Base-by-base conservation (phyloP, 805 yeast genomes). In the Cyberlindnera amylophila region DNA sequence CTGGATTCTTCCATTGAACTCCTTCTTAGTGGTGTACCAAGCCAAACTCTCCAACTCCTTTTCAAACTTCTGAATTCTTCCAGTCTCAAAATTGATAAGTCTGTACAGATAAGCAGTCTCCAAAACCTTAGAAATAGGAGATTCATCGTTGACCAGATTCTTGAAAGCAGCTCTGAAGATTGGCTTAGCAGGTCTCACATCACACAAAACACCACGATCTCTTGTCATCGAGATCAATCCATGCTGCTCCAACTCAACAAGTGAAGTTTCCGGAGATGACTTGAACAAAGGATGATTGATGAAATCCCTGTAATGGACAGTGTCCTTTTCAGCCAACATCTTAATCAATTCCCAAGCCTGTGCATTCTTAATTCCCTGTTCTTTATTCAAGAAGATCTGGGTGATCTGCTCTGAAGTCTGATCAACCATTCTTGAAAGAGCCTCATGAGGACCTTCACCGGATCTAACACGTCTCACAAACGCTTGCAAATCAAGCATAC, bases 401-500 rank as follows among this genome's bases (percentile, higher is more conserved):
- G 91, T 79, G 15, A 91, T 77, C 58, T 91, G 97, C 54, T 87
- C 90, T 5, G 91, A 81, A 0, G 96, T 81, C 62, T 89, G 96
- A 19, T 71, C 72, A 5, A 88, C 75, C 83, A 93, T 86, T 50
- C 87, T 90, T 2, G 72, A 64, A 34, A 88, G 65, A 0, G 98
- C 97, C 39, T 75, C 83, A 9, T 65, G 54, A 2, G 96, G 95
- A 7, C 76, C 59, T 59, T 93, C 99, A 6, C 99, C 99, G 1
- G 91, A 79, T 53, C 81, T 81, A 14, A 93, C 76, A 39, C 98
- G 82, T 58, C 98, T 76, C 2, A 84, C 84, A 64, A 87, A 89
- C 23, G 91, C 82, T 63, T 93, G 96, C 39, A 93, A 70, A 61
- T 93, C 99, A 34, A 89, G 71, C 90, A 91, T 85, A 49, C 99